These are phyloP conservation scores for Fraxinus pennsylvanica DNA, from an alignment of 257 asterid species.

Conservation along the genomic window DNA sequence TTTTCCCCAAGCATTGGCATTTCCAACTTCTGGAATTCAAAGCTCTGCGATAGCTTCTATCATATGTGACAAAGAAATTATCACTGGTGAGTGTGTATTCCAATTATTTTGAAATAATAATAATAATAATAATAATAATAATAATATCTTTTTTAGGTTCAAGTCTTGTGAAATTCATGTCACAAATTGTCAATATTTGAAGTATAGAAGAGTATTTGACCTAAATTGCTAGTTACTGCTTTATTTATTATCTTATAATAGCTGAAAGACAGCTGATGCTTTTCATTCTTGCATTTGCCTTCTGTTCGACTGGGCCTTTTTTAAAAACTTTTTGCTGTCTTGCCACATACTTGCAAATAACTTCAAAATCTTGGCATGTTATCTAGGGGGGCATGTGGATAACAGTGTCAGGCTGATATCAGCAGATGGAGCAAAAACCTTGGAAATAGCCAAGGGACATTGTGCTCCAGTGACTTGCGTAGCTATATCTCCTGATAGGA, in stretches of 20 bases:
- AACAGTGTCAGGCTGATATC: slow-evolving; percentile 86
- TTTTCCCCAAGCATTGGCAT: slow-evolving; percentile 86
- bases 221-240: background rate
- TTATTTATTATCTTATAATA: background rate
- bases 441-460: slow-evolving; percentile 95
- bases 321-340: background rate
- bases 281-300: slow-evolving; percentile 18
- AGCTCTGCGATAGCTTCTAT: slow-evolving; percentile 73
- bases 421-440: slow-evolving; percentile 89
- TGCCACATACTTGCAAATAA: slow-evolving; percentile 22
- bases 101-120: background rate
- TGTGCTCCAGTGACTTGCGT: slow-evolving; percentile 94
- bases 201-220: background rate
- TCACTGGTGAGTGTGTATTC: slow-evolving; percentile 64
- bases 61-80: slow-evolving; percentile 80
- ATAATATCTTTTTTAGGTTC: slow-evolving; percentile 5
- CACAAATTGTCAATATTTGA: slow-evolving; percentile 1
- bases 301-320: slow-evolving; percentile 14
- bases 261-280: slow-evolving; percentile 4
- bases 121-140: no score
- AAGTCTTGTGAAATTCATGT: slow-evolving; percentile 4
- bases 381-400: slow-evolving; percentile 91
- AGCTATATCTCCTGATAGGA: slow-evolving; percentile 77
- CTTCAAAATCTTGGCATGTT: slow-evolving; percentile 22
- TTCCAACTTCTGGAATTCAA: slow-evolving; percentile 81